Base-by-base conservation (phyloP, 129 eudicot species). In the Chrysanthemum makinoi region DNA sequence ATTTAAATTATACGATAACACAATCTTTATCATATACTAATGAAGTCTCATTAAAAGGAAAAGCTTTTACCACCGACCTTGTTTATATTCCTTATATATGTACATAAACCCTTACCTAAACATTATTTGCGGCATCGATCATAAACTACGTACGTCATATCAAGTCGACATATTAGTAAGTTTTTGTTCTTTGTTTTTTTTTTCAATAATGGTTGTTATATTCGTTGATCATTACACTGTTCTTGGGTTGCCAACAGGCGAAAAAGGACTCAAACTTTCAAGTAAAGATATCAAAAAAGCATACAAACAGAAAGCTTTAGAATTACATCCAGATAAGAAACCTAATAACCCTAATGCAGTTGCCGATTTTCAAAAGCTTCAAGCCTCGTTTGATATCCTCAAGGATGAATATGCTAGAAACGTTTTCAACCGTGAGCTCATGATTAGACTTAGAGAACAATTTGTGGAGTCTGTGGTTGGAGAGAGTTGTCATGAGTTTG, bases 321-420 rank as follows among this genome's bases (percentile, higher is more conserved):
- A 18, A 60, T 60, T 60, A 7, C 65, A 60, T 60, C 65, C 44
- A 0, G 65, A 60, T 60, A 60, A 60, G 9, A 10, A 33, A 60
- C 15, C 26, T 6, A 6, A 60, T 24, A n/a, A 24, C 26, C 65
- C 65, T 20, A 60, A 60, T 33, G 46, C 65, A 0, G 43, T 61
- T 61, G 65, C 65, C 1, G 65, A 61, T 19, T 61, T 61, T 14
- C 65, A 61, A 61, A 28, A 22, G 46, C 46, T 61, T 26, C 65
- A 61, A 61, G 44, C 39, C 4, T 61, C 46, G 26, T 61, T 20
- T 26, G 46, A 24, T 13, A 26, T 61, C 65, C 65, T 61, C 18
- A 26, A 61, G 10, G 65, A 61, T 61, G 62, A 57, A 57, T 9
- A 19, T 9, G 26, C 62, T 19, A 57, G 62, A 57, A 57, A 19